Evolutionary conservation across 2,329 filamentous ascomycete species (phyloP).

Genomic region (Alternaria longipes): DNA sequence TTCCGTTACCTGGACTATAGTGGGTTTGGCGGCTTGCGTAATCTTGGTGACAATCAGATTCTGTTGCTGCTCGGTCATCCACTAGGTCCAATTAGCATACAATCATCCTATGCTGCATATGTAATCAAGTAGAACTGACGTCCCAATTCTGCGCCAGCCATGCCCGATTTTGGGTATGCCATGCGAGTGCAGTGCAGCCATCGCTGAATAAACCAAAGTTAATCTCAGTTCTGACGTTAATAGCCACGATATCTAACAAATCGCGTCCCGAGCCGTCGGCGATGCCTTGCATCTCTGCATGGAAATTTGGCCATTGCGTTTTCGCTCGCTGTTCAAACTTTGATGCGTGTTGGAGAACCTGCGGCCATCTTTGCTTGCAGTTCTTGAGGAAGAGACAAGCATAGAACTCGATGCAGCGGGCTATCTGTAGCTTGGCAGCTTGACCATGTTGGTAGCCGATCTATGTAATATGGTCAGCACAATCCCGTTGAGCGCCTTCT

Average conservation of each 20-base stretch:
- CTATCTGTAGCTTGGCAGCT: slow-evolving; percentile 52
- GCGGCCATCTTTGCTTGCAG: slow-evolving; percentile 57
- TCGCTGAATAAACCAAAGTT: slow-evolving; percentile 66
- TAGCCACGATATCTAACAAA: slow-evolving; percentile 63
- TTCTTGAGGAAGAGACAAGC: slow-evolving; percentile 57
- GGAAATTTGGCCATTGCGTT: slow-evolving; percentile 54
- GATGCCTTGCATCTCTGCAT: slow-evolving; percentile 61
- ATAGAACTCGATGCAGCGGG: slow-evolving; percentile 59
- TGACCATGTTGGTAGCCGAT: slow-evolving; percentile 61
- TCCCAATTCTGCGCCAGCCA: slow-evolving; percentile 69
- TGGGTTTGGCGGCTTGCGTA: slow-evolving; percentile 55
- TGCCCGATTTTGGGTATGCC: slow-evolving; percentile 50
- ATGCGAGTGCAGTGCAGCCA: slow-evolving; percentile 65
- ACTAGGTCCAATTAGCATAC: slow-evolving; percentile 44
- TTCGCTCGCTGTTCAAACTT: slow-evolving; percentile 59
- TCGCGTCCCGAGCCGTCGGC: slow-evolving; percentile 60
- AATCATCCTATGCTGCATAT: neutral
- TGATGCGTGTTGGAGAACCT: slow-evolving; percentile 57
- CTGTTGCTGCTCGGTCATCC: slow-evolving; percentile 60
- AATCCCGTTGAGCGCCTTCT: neutral
- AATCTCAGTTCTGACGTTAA: slow-evolving; percentile 68
- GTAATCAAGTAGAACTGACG: slow-evolving; percentile 31
- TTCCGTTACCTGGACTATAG: slow-evolving; percentile 66
- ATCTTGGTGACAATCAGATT: slow-evolving; percentile 63
- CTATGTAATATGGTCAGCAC: slow-evolving; percentile 37